Percentiles rank a stretch among this genome's conserved stretches.
phyloP scores from a whole-genome alignment of 805 yeast species.

The Pichia membranifaciens region DNA sequence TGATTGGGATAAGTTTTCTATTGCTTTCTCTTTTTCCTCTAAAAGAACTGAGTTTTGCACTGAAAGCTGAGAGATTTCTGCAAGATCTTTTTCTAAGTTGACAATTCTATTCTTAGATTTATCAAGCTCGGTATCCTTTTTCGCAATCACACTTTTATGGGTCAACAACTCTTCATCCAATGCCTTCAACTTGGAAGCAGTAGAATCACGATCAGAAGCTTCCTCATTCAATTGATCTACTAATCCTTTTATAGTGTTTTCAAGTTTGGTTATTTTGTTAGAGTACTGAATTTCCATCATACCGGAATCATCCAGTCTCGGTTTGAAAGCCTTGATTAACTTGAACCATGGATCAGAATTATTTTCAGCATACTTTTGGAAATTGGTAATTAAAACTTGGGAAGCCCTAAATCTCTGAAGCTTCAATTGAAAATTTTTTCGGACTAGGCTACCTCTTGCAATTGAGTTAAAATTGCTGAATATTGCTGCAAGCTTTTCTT shows the following conservation, averaged over 20 bases:
- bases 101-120: conserved; percentile 25
- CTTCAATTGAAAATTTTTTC: conserved; percentile 41
- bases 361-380: conserved; percentile 45
- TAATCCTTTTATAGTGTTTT: conserved; percentile 48
- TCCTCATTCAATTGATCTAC: conserved; percentile 32
- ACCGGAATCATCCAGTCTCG: conserved; percentile 44
- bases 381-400: conserved; percentile 56
- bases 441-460: conserved; percentile 56
- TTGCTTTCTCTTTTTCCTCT: conserved; percentile 22
- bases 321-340: conserved; percentile 64
- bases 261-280: conserved; percentile 49
- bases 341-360: conserved; percentile 72
- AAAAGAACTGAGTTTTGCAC: not conserved
- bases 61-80: conserved; percentile 19
- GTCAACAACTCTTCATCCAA: conserved; percentile 29
- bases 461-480: conserved; percentile 59
- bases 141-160: conserved; percentile 17
- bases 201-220: conserved; percentile 22
- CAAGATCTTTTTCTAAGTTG: conserved; percentile 22
- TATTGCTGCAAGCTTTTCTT: conserved; percentile 48
- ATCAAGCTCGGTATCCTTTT: conserved; percentile 42
- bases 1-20: conserved; percentile 13
- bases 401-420: conserved; percentile 67
- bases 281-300: conserved; percentile 43
- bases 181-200: conserved; percentile 34